Evolutionary conservation across 2,329 filamentous ascomycete genomes (phyloP).

Genomic region (Penicillium sp.): DNA sequence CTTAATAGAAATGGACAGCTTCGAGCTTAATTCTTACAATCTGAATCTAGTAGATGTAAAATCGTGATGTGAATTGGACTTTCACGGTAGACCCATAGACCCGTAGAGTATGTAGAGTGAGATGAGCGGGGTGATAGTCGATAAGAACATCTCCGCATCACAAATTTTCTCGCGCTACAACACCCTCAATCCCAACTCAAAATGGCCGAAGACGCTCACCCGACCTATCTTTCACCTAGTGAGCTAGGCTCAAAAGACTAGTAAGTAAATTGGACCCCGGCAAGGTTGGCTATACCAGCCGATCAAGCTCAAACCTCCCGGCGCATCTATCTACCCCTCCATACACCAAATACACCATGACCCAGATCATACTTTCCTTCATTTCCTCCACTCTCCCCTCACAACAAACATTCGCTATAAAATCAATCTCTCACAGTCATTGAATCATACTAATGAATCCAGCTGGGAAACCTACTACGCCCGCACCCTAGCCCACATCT

Average conservation of each 20-base stretch:
- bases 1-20: slow-evolving; percentile 22
- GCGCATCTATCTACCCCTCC: slow-evolving; percentile 4
- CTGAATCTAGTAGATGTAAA: neutral
- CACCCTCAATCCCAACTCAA: slow-evolving; percentile 6
- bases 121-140: slow-evolving; percentile 12
- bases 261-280: slow-evolving; percentile 53
- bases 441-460: slow-evolving; percentile 3
- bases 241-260: slow-evolving; percentile 87
- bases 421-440: neutral
- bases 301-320: neutral
- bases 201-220: slow-evolving; percentile 42
- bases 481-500: slow-evolving; percentile 43
- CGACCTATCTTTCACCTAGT: slow-evolving; percentile 73
- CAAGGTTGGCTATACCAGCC: neutral
- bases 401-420: neutral
- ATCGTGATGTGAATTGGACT: neutral
- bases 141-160: slow-evolving; percentile 16
- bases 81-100: neutral
- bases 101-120: neutral
- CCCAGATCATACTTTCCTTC: neutral
- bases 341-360: neutral
- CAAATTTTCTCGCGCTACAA: slow-evolving; percentile 17
- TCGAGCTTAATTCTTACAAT: slow-evolving; percentile 4
- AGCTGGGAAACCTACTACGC: slow-evolving; percentile 63
- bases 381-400: neutral